phyloP scores from a whole-genome alignment of 2,329 filamentous ascomycete genomes.

The Hawksworthiomyces lignivorus region DNA sequence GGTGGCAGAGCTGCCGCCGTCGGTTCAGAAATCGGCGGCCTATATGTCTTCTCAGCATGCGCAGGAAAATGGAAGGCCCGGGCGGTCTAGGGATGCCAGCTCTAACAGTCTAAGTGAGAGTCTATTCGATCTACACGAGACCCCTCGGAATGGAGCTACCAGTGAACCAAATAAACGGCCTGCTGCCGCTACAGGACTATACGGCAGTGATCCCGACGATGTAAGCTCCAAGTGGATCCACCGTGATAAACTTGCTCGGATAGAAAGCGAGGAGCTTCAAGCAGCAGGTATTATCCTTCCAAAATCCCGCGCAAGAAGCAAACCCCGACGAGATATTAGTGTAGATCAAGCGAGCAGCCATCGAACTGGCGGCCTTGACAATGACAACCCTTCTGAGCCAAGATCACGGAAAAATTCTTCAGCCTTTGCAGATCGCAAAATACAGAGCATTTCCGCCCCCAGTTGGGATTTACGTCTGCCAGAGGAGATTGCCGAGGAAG shows the following conservation, averaged over 20 bases:
- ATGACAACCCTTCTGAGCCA: slow-evolving; percentile 21
- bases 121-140: slow-evolving; percentile 33
- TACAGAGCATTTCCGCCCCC: slow-evolving; percentile 33
- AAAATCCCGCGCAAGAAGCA: slow-evolving; percentile 40
- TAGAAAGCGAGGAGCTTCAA: slow-evolving; percentile 73
- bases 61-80: slow-evolving; percentile 26
- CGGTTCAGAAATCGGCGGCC: slow-evolving; percentile 9
- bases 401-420: slow-evolving; percentile 41
- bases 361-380: slow-evolving; percentile 25
- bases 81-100: slow-evolving; percentile 28
- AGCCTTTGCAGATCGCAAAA: slow-evolving; percentile 26
- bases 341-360: slow-evolving; percentile 25
- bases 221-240: slow-evolving; percentile 78
- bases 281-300: slow-evolving; percentile 64
- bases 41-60: slow-evolving; percentile 14
- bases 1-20: not conserved
- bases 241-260: slow-evolving; percentile 72
- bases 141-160: not conserved
- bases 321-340: slow-evolving; percentile 16
- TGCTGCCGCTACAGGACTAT: slow-evolving; percentile 22
- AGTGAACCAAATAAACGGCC: slow-evolving; percentile 16
- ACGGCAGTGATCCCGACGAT: slow-evolving; percentile 27
- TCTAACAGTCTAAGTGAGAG: slow-evolving; percentile 38
- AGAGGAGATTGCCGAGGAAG: slow-evolving; percentile 64
- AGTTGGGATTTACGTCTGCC: slow-evolving; percentile 68